Percentiles rank a stretch among this genome's conserved stretches.
These are phyloP conservation scores for Hortiboletus campestris DNA, from an alignment of 768 basidiomycete genomes.

Conservation along the genomic window DNA sequence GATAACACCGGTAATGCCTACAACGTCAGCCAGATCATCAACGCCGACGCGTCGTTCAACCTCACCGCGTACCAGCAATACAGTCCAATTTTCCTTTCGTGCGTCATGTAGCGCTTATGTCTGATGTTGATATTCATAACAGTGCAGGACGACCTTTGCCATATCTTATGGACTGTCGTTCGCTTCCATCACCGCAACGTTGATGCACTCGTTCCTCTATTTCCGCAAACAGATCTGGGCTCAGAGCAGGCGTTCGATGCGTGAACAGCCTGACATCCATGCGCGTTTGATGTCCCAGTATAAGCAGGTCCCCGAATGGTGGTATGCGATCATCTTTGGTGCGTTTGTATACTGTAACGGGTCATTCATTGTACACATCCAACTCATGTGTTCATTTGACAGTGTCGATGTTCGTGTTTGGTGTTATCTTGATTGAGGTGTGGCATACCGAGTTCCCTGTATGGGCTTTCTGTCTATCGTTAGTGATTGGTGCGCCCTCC, in stretches of 20 bases:
- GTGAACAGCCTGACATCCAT: slow-evolving; percentile 78
- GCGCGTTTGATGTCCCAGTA: slow-evolving; percentile 57
- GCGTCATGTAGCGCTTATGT: not conserved
- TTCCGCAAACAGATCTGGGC: slow-evolving; percentile 78
- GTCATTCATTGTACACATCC: not conserved
- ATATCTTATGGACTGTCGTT: slow-evolving; percentile 82
- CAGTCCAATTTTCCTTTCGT: slow-evolving; percentile 61
- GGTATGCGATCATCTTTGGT: slow-evolving; percentile 42
- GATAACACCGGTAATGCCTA: slow-evolving; percentile 60
- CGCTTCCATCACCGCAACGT: slow-evolving; percentile 72
- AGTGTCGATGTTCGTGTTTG: slow-evolving; percentile 56
- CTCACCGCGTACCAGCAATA: slow-evolving; percentile 52
- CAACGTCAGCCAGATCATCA: slow-evolving; percentile 57
- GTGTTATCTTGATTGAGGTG: slow-evolving; percentile 54
- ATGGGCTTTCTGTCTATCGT: slow-evolving; percentile 42
- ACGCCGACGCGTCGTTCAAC: slow-evolving; percentile 53
- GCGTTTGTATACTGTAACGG: not conserved
- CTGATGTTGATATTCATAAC: not conserved
- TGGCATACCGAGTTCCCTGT: slow-evolving; percentile 53
- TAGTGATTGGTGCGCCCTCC: slow-evolving; percentile 29
- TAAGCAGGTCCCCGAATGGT: slow-evolving; percentile 60
- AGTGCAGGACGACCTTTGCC: slow-evolving; percentile 57
- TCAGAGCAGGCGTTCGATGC: slow-evolving; percentile 66
- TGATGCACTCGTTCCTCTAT: slow-evolving; percentile 70
- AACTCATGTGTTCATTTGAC: not conserved